Base-by-base conservation (phyloP, 2,329 filamentous ascomycete species). In the Neopestalotiopsis sp. region DNA sequence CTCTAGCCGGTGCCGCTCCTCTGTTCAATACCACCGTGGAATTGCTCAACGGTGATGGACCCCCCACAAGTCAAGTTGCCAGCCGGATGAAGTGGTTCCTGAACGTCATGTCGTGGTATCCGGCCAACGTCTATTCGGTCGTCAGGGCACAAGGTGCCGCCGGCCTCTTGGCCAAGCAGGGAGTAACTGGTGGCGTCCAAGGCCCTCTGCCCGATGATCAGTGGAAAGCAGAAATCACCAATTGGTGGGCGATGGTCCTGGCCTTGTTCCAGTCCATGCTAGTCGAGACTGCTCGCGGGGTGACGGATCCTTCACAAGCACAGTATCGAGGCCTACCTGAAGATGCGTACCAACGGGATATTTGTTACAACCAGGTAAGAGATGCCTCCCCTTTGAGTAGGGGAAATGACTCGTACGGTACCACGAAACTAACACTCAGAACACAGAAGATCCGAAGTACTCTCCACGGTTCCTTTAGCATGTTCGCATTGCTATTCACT, bases 301-400 rank as follows among this genome's bases (percentile, higher is more conserved):
- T 17, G 14, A 10, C 4, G 4, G 13, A n/a, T 56, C 20, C 28
- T 13, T 1, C 10, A 5, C 2, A 7, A 14, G 7, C 9, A 5
- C 34, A 2, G 4, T 13, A 59, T 2, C 28, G 32, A 1, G 14
- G 3, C 4, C 4, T 9, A 5, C 65, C 56, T 2, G 30, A 7
- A 6, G 42, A n/a, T 7, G 10, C n/a, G 10, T 59, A 42, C 6
- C 20, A 66, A 12, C 12, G 32, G 52, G 52, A 59, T 2, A 12
- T 66, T 3, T 66, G 65, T 57, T 57, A 17, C 2, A 66, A 66
- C 13, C 65, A 66, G 65, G 65, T 66, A 60, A 12, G 42, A 28
- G 3, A 28, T 14, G 17, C 42, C 17, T 17, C 42, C 42, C 24
- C 2, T 4, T 4, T 10, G 24, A 10, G 10, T 7, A 38, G 1